Percentiles rank a stretch among this genome's conserved stretches.
Evolutionary conservation across 2,329 filamentous ascomycete genomes (phyloP).

Genomic region (Sarocladiaceae sp.): DNA sequence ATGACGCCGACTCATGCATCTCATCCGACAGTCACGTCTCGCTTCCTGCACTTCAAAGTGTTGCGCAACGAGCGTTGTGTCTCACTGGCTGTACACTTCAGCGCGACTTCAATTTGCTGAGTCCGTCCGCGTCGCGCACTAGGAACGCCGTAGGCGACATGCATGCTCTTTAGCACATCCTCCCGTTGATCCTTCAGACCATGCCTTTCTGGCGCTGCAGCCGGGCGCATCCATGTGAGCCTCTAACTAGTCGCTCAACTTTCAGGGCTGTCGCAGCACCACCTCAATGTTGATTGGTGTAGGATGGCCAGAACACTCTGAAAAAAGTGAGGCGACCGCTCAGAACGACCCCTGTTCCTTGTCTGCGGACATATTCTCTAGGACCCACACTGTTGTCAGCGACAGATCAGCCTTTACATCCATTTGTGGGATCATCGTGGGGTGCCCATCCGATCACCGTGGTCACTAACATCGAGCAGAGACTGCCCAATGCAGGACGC

Average conservation of each 20-base stretch:
- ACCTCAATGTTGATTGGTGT: neutral
- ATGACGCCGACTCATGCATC: conserved; percentile 4
- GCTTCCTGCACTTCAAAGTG: neutral
- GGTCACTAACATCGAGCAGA: neutral
- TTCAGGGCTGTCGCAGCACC: neutral
- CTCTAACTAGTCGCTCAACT: neutral
- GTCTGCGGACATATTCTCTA: neutral
- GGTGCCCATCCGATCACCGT: neutral
- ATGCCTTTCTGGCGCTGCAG: neutral
- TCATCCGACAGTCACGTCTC: neutral
- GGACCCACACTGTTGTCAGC: neutral
- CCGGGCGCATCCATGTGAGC: neutral
- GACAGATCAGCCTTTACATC: neutral
- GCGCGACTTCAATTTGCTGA: neutral
- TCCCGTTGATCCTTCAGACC: neutral
- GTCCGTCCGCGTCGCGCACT: neutral
- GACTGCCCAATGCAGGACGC: neutral
- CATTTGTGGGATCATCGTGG: neutral
- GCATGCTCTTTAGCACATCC: conserved; percentile 3
- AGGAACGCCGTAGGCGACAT: neutral
- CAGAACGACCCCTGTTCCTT: conserved; percentile 1
- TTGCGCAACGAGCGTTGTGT: too few species aligned
- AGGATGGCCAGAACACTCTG: neutral
- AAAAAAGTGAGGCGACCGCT: conserved; percentile 7
- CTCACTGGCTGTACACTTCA: neutral